phyloP scores from a whole-genome alignment of 2,329 filamentous ascomycete genomes.

The Beauveria rudraprayagi region DNA sequence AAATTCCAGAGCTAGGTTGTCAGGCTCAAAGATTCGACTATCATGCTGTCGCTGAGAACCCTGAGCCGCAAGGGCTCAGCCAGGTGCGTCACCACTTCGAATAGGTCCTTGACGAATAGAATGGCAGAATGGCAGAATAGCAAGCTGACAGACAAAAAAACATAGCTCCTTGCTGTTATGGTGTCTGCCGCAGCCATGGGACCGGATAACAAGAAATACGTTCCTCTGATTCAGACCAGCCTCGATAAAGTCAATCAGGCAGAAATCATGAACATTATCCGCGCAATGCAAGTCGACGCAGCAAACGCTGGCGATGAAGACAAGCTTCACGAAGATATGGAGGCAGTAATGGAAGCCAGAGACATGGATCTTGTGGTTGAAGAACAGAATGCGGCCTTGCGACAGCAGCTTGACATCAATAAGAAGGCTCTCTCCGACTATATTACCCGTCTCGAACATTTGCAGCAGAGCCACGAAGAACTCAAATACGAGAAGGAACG shows the following conservation, averaged over 20 bases:
- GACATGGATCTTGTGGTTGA: constrained; percentile 51
- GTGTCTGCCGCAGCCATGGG: constrained; percentile 54
- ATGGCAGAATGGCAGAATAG: neutral
- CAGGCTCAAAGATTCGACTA: constrained; percentile 47
- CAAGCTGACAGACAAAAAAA: constrained; percentile 24
- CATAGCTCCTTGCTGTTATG: constrained; percentile 54
- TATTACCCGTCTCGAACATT: constrained; percentile 49
- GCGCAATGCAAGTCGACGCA: constrained; percentile 32
- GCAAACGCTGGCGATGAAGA: constrained; percentile 29
- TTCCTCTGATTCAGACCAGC: constrained; percentile 35
- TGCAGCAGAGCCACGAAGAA: constrained; percentile 56
- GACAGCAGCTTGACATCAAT: constrained; percentile 42
- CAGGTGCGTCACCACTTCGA: constrained; percentile 29
- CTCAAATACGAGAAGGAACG: constrained; percentile 55
- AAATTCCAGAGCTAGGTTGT: constrained; percentile 42
- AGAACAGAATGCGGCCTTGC: constrained; percentile 43
- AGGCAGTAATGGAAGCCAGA: constrained; percentile 34
- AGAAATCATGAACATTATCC: constrained; percentile 38
- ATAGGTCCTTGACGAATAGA: neutral
- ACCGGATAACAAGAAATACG: constrained; percentile 46
- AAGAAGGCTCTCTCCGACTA: constrained; percentile 52
- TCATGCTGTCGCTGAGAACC: constrained; percentile 49
- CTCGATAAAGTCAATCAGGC: constrained; percentile 36
- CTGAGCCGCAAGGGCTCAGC: constrained; percentile 44
- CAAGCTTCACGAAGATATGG: constrained; percentile 31